phyloP scores from a whole-genome alignment of 148 eudicot genomes.

The Rhododendron ferrugineum region DNA sequence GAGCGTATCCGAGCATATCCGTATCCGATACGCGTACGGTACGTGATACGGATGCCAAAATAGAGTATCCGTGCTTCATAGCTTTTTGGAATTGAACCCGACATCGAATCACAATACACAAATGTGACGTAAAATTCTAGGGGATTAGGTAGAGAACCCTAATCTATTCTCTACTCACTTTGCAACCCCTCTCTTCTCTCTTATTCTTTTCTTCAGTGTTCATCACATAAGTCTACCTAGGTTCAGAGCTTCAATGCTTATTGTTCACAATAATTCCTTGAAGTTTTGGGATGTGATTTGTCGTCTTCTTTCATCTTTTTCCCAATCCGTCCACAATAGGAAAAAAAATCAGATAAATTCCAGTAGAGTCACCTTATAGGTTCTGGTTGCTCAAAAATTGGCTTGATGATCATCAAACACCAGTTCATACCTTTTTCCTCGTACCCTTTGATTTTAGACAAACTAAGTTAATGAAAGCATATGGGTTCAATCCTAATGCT shows the following conservation, averaged over 20 bases:
- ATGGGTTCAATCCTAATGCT: background rate
- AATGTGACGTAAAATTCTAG: background rate
- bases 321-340: background rate
- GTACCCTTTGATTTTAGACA: background rate
- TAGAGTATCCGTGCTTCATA: no score
- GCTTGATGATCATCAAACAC: background rate
- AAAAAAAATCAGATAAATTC: background rate
- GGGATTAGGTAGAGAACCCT: background rate
- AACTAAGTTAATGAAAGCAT: background rate
- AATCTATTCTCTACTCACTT: background rate
- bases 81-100: background rate
- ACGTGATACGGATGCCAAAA: no score
- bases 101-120: background rate
- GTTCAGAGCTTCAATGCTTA: background rate
- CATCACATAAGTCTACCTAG: background rate
- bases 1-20: no score
- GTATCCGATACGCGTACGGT: no score
- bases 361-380: background rate
- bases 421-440: background rate
- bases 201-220: background rate
- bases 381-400: background rate
- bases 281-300: background rate
- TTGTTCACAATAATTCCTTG: background rate
- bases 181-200: background rate
- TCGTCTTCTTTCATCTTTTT: background rate